Evolutionary conservation across 495 filamentous ascomycete genomes (phyloP), one percentile per base, ranked within the genome.

Genomic region (Aspergillus cavernicola): DNA sequence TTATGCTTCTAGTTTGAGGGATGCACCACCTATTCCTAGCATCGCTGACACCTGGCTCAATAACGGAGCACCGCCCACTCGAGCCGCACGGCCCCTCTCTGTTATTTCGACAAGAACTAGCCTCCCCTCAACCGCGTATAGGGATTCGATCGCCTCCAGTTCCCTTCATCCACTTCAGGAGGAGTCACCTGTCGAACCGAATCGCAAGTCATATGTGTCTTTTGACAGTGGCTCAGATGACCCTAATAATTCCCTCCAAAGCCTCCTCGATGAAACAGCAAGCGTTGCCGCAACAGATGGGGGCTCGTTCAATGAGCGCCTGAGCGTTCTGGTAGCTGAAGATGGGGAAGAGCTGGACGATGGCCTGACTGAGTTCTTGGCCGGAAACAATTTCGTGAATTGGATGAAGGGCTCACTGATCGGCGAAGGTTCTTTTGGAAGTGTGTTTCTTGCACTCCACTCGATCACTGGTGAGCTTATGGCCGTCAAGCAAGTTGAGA

Each of bases 401-500:
- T 99, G 95, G 91, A 99, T 99, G 90, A 96, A 97, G 71, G 93
- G 93, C 62, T 89, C 91, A 12, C 73, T 97, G 41, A 99, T 99
- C 60, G 93, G 93, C 39, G 90, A 96, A 67, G 93, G 93, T 53
- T 96, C 90, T 39, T 99, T 99, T 62, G 93, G 93, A 61, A 92
- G 89, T 59, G 93, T 99, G 43, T 99, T 91, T 73, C 78, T 99
- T 33, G 95, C 93, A 49, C 78, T 99, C n/a, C 95, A 97, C 63
- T 86, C 93, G 49, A 86, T 99, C 50, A 99, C 95, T 22, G 93
- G 92, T 61, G 95, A 96, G 66, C 85, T 99, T 35, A 91, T 99
- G 78, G 93, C 93, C 35, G 93, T 99, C 32, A 99, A 99, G 74
- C 93, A 97, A 70, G 93, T 99, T 50, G 93, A 99, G 65, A 82